A percentile compares a stretch with the other conserved stretches of the same genome.
These are phyloP conservation scores for Claviceps quebecensis DNA, from an alignment of 2,329 filamentous ascomycete species.

Conservation along the genomic window DNA sequence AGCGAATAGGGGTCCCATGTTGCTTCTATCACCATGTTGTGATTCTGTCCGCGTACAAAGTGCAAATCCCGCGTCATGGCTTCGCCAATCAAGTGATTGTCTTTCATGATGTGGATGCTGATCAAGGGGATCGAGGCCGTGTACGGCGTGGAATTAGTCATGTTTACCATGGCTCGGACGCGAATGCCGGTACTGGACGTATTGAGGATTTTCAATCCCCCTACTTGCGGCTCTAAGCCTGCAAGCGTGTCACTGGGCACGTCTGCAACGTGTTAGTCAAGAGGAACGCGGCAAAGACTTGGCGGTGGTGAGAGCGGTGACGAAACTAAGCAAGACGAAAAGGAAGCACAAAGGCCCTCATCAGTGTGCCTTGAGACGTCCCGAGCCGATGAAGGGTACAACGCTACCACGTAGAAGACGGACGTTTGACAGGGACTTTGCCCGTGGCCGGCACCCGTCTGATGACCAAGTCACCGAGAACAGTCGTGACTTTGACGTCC, in stretches of 20 bases:
- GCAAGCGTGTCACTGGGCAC: slow-evolving; percentile 39
- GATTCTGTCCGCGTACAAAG: slow-evolving; percentile 57
- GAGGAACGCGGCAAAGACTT: slow-evolving; percentile 4
- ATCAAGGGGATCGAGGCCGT: slow-evolving; percentile 68
- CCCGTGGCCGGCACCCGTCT: slow-evolving; percentile 78
- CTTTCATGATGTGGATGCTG: slow-evolving; percentile 61
- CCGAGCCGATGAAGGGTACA: slow-evolving; percentile 7
- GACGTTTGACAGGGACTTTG: slow-evolving; percentile 84
- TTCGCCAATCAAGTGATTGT: slow-evolving; percentile 62
- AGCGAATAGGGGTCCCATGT: slow-evolving; percentile 57
- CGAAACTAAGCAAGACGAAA: background rate
- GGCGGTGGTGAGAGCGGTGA: slow-evolving; percentile 7
- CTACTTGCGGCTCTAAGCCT: slow-evolving; percentile 46
- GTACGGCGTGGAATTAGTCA: slow-evolving; percentile 85
- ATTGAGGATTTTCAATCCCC: slow-evolving; percentile 56
- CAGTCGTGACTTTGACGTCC: slow-evolving; percentile 69
- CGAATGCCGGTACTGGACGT: slow-evolving; percentile 59
- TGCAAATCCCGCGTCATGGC: slow-evolving; percentile 50
- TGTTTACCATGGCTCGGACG: slow-evolving; percentile 59
- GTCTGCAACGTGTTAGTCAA: slow-evolving; percentile 34
- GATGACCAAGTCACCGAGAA: slow-evolving; percentile 66
- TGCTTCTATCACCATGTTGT: slow-evolving; percentile 50
- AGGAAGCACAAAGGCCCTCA: slow-evolving; percentile 8
- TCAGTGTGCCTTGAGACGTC: slow-evolving; percentile 11
- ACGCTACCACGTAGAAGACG: slow-evolving; percentile 36